A percentile compares a stretch with the other conserved stretches of the same genome.
Evolutionary conservation across 768 basidiomycete genomes (phyloP).

Genomic region (Panaeolus cyanescens): DNA sequence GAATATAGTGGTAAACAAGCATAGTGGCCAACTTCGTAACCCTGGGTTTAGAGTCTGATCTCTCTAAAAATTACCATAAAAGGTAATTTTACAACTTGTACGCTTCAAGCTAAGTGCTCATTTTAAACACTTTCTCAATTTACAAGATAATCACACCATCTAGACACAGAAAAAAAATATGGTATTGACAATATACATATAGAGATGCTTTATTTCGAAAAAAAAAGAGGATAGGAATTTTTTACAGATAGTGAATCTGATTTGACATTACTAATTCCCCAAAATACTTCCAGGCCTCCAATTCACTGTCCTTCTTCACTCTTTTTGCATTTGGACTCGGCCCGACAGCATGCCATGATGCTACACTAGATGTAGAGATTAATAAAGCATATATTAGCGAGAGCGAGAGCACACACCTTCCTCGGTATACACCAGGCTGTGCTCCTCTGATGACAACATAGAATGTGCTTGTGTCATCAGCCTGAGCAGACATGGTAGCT

Average conservation of each 20-base stretch:
- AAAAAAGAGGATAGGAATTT: not conserved
- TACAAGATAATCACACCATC: not conserved
- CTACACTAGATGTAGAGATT: not conserved
- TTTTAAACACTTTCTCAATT: not conserved
- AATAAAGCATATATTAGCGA: not conserved
- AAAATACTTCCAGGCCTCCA: not conserved
- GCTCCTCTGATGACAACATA: constrained; percentile 4
- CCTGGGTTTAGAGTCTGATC: not conserved
- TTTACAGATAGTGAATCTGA: not conserved
- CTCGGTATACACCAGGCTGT: constrained; percentile 4
- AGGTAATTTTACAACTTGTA: not conserved
- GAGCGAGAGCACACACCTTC: not conserved
- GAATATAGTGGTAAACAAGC: no score
- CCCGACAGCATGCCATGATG: not conserved
- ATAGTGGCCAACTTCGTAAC: no score
- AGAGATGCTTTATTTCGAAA: not conserved
- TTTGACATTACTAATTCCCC: constrained; percentile 1
- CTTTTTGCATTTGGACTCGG: not conserved
- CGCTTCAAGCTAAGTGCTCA: not conserved
- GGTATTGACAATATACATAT: not conserved
- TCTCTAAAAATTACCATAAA: not conserved
- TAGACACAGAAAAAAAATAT: not conserved
- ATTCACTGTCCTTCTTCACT: not conserved
- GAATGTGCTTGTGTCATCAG: not conserved
- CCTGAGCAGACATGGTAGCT: not conserved